Evolutionary conservation across 805 yeast genomes (phyloP).

Genomic region (Kockiozyma suomiensis): DNA sequence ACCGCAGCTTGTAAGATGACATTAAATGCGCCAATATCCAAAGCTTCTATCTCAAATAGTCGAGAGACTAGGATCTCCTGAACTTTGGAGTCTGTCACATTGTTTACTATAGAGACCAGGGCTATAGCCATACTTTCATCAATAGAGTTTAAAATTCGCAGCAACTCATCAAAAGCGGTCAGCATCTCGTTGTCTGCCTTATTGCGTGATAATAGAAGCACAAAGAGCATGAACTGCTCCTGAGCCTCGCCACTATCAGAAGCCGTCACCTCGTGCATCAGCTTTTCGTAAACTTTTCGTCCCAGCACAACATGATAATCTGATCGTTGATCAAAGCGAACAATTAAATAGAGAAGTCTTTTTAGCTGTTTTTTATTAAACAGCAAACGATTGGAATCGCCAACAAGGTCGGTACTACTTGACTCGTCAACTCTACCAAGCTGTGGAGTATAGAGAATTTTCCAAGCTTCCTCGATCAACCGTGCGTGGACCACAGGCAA

Average conservation of each 20-base stretch:
- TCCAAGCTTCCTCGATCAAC: constrained; percentile 30
- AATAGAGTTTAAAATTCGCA: constrained; percentile 6
- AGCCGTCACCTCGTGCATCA: constrained; percentile 6
- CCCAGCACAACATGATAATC: constrained; percentile 29
- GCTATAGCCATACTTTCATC: constrained; percentile 25
- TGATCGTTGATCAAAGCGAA: constrained; percentile 16
- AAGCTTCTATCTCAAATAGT: constrained; percentile 5
- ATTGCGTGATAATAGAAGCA: constrained; percentile 22
- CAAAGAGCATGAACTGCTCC: constrained; percentile 27
- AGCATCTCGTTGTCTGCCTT: constrained; percentile 29
- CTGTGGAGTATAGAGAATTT: constrained; percentile 20
- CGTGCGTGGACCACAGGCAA: constrained; percentile 26
- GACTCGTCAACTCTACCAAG: constrained; percentile 13
- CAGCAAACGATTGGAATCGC: not conserved
- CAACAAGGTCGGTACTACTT: constrained; percentile 12
- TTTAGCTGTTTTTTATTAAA: constrained; percentile 18
- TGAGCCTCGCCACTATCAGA: constrained; percentile 5
- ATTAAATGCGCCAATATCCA: constrained; percentile 28
- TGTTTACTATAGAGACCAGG: constrained; percentile 27
- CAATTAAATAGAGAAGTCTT: constrained; percentile 14
- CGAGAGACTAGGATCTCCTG: constrained; percentile 21
- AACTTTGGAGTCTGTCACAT: constrained; percentile 16
- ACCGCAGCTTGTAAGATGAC: constrained; percentile 31
- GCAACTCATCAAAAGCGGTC: constrained; percentile 23
- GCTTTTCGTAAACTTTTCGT: constrained; percentile 18